These are phyloP conservation scores for Dionaea muscipula DNA, from an alignment of 179 eudicot genomes.

Conservation along the genomic window DNA sequence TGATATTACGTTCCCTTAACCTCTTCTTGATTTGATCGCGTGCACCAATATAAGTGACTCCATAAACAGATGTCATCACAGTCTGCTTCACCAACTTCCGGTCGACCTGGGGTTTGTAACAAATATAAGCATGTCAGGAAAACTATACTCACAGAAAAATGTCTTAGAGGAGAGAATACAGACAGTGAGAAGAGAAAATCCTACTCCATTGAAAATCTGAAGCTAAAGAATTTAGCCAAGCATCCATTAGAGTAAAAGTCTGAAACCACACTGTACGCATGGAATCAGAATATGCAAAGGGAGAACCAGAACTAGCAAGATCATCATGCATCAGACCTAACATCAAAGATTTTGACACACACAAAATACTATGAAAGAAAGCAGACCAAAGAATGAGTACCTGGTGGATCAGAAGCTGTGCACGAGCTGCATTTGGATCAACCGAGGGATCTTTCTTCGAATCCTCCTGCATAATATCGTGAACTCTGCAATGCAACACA, in stretches of 20 bases:
- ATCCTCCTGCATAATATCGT: slow-evolving; percentile 63
- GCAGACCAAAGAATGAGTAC: slow-evolving; percentile 18
- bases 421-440: slow-evolving; percentile 57
- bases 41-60: slow-evolving; percentile 94
- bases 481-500: slow-evolving; percentile 47
- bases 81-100: slow-evolving; percentile 99
- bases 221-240: neutral
- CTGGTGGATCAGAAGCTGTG: slow-evolving; percentile 61
- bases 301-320: no score
- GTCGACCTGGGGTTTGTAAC: slow-evolving; percentile 51
- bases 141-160: neutral
- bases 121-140: neutral
- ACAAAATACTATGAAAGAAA: neutral
- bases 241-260: neutral
- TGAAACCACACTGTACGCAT: neutral
- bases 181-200: neutral
- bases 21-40: slow-evolving; percentile 95
- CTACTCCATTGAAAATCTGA: neutral
- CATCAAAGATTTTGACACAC: no score
- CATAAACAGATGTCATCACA: slow-evolving; percentile 98
- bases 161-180: neutral
- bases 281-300: no score
- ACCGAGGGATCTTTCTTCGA: slow-evolving; percentile 60
- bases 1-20: slow-evolving; percentile 66
- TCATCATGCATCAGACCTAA: no score